Base-by-base conservation (phyloP, 1,284 basidiomycete genomes). In the Rhodotorula sp. region DNA sequence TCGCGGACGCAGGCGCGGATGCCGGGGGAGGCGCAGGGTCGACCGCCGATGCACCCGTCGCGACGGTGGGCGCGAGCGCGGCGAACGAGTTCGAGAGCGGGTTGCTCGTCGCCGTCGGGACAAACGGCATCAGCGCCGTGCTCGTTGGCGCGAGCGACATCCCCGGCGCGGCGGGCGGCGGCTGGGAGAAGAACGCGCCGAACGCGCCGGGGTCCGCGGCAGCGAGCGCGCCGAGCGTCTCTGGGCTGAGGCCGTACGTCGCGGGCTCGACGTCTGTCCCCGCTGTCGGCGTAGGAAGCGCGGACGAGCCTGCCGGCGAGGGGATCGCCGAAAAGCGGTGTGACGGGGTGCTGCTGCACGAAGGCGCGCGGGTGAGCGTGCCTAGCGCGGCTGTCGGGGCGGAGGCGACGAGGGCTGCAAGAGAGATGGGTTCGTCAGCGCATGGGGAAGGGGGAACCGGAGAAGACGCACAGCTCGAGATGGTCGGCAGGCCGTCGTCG, bases 281-380 rank as follows among this genome's bases (percentile, higher is more conserved):
- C 25, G 36, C n/a, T 9, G 60, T 25, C 8, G 59, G 34, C 9
- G 41, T 59, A n/a, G 56, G 58, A 5, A 32, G 58, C 37, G 57
- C 37, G n/a, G 27, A 41, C 9, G 37, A n/a, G 57, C 21, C 37
- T 27, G 68, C 71, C 15, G 70, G 61, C 0, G 68, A 65, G 9
- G 67, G 59, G 21, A 69, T 60, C 50, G 70, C 50, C 10, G 69
- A 62, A 67, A 72, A 77, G 58, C 77, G 72, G 32, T 75, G 71
- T 13, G 71, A 62, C 9, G 55, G 22, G 21, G 58, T 22, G 25
- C 36, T 32, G 58, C 34, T 53, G 39, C 44, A 56, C 7, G 61
- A 55, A 13, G 66, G 37, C 0, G 60, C 17, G 27, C 61, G 66
- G 4, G 64, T 39, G 25, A 66, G 39, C 22, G 64, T 27, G 32